These are phyloP conservation scores for Phaeosphaeria sp. DNA, from an alignment of 2,329 filamentous ascomycete species.

Conservation along the genomic window DNA sequence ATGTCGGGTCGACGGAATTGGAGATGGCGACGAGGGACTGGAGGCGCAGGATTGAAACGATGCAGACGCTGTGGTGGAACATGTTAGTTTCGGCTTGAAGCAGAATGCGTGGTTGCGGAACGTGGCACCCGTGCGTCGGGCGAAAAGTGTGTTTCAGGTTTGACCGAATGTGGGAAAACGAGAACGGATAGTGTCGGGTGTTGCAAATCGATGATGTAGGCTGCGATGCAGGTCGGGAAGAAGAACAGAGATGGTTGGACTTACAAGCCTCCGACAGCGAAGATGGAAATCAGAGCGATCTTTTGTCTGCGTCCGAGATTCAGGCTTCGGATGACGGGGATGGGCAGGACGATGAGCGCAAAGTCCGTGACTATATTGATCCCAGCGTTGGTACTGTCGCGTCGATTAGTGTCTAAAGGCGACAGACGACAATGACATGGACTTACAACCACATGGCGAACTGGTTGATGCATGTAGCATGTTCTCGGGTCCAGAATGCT, in stretches of 20 bases:
- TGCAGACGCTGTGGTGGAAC: slow-evolving; percentile 34
- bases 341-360: slow-evolving; percentile 42
- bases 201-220: not conserved
- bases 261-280: slow-evolving; percentile 51
- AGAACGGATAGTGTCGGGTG: not conserved
- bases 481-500: slow-evolving; percentile 43
- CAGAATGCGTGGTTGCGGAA: not conserved
- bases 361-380: slow-evolving; percentile 46
- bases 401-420: not conserved
- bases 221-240: not conserved
- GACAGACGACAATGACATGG: not conserved
- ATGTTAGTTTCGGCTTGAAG: not conserved
- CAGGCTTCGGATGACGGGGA: slow-evolving; percentile 43
- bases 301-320: slow-evolving; percentile 47
- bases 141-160: not conserved
- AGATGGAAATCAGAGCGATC: slow-evolving; percentile 45
- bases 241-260: slow-evolving; percentile 16
- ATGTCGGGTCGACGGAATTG: slow-evolving; percentile 37
- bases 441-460: slow-evolving; percentile 36
- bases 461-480: slow-evolving; percentile 40
- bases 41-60: slow-evolving; percentile 44
- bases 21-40: slow-evolving; percentile 42
- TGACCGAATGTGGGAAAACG: not conserved
- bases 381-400: slow-evolving; percentile 26
- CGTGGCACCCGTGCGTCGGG: slow-evolving; percentile 2